Percentiles rank a stretch among this genome's conserved stretches.
phyloP scores from a whole-genome alignment of 225 moss, liverwort and hornwort genomes.

The Rhytidiadelphus loreus region DNA sequence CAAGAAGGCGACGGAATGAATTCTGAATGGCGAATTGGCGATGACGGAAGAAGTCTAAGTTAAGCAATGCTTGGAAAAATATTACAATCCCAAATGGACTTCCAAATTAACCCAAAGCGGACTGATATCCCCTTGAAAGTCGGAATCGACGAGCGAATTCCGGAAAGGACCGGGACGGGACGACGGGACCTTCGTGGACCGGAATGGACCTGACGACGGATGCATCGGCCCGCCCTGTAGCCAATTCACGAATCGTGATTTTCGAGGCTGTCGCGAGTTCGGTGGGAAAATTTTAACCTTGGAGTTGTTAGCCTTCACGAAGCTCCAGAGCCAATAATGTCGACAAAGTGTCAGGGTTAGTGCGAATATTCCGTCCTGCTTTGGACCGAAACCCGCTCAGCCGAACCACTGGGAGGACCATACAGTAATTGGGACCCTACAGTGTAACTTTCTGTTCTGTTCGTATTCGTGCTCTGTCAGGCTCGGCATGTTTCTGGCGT shows the following conservation, averaged over 20 bases:
- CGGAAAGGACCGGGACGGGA: background rate
- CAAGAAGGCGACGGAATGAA: background rate
- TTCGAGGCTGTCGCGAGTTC: background rate
- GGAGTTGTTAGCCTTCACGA: background rate
- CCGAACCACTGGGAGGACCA: background rate
- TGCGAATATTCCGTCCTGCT: background rate
- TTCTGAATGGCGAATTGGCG: background rate
- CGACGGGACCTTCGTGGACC: background rate
- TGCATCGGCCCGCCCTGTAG: background rate
- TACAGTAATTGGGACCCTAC: background rate
- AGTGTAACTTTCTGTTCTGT: background rate
- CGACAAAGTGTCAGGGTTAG: background rate
- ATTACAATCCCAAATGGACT: constrained; percentile 2
- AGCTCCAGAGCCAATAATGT: background rate
- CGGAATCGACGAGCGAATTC: background rate
- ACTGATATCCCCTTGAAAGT: background rate
- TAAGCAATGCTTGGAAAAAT: background rate
- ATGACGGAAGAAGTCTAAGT: background rate
- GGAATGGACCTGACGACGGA: background rate
- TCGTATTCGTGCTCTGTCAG: background rate
- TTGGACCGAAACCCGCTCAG: background rate
- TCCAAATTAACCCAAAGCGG: constrained; percentile 30
- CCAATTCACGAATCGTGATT: background rate
- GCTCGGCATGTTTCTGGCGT: background rate
- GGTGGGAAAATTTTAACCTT: background rate